Evolutionary conservation across 1,284 basidiomycete species (phyloP).

Genomic region (Cryptococcus sp.): DNA sequence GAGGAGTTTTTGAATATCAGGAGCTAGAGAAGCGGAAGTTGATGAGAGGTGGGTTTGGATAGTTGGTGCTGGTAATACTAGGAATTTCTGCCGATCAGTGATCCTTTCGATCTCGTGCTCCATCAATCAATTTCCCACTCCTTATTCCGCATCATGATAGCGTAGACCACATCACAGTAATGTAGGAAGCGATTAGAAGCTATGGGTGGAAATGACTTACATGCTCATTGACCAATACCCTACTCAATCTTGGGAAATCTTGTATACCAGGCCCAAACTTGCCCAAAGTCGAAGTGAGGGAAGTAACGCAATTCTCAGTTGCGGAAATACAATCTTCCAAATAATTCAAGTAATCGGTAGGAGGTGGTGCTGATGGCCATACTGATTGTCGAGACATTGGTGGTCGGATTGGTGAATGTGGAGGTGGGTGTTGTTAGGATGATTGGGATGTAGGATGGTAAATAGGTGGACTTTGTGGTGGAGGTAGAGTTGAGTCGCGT

Average conservation of each 20-base stretch:
- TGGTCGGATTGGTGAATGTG: background rate
- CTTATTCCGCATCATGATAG: no score
- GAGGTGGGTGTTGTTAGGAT: no score
- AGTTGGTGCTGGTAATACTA: slow-evolving; percentile 40
- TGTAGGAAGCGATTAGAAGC: no score
- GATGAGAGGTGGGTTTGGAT: slow-evolving; percentile 35
- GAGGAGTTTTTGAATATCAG: slow-evolving; percentile 44
- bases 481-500: no score
- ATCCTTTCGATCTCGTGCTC: no score
- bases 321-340: slow-evolving; percentile 44
- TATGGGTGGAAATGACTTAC: no score
- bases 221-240: slow-evolving; percentile 38
- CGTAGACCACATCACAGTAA: no score
- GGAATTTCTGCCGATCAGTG: slow-evolving; percentile 40
- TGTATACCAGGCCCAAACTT: slow-evolving; percentile 31
- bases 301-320: slow-evolving; percentile 33
- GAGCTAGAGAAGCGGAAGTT: slow-evolving; percentile 35
- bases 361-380: slow-evolving; percentile 18
- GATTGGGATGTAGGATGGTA: no score
- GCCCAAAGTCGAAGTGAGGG: slow-evolving; percentile 16
- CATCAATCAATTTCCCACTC: no score
- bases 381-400: slow-evolving; percentile 15
- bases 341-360: slow-evolving; percentile 29
- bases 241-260: slow-evolving; percentile 41
- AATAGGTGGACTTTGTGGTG: no score